Evolutionary conservation across 2,329 filamentous ascomycete species (phyloP).

Genomic region (Penicillium sp.): DNA sequence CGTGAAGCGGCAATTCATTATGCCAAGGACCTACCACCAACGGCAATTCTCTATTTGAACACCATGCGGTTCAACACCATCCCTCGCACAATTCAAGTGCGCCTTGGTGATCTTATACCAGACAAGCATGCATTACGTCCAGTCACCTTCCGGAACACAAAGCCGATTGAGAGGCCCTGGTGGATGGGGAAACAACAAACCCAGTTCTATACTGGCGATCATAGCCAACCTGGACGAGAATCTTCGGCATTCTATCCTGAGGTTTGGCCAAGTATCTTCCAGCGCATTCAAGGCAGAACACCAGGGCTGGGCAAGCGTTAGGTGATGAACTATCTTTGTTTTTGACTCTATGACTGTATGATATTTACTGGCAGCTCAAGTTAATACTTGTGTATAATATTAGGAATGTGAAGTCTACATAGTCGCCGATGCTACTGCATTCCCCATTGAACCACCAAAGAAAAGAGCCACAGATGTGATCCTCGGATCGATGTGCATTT

Average conservation of each 20-base stretch:
- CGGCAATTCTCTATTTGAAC: constrained; percentile 45
- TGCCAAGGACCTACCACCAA: constrained; percentile 44
- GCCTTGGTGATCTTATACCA: constrained; percentile 42
- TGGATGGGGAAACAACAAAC: constrained; percentile 38
- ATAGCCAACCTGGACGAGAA: constrained; percentile 38
- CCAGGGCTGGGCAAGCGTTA: not conserved
- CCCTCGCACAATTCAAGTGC: constrained; percentile 43
- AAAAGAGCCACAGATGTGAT: not conserved
- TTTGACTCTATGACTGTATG: not conserved
- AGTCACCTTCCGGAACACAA: constrained; percentile 42
- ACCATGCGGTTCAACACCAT: constrained; percentile 49
- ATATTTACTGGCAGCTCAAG: not conserved
- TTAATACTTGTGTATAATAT: not conserved
- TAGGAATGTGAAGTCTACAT: not conserved
- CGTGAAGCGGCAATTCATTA: constrained; percentile 48
- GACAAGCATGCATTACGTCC: constrained; percentile 38
- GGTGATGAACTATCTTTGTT: not conserved
- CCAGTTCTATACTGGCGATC: constrained; percentile 41
- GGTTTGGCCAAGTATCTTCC: constrained; percentile 45
- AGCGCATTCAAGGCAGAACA: constrained; percentile 33
- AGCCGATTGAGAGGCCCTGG: constrained; percentile 37
- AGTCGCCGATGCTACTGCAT: not conserved
- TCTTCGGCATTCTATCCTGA: constrained; percentile 45
- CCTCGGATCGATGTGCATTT: not conserved
- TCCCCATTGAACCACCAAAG: not conserved